Evolutionary conservation across 169 alveolate species (phyloP), one percentile per base, ranked within the genome.

Genomic region (Perkinsus marinus): DNA sequence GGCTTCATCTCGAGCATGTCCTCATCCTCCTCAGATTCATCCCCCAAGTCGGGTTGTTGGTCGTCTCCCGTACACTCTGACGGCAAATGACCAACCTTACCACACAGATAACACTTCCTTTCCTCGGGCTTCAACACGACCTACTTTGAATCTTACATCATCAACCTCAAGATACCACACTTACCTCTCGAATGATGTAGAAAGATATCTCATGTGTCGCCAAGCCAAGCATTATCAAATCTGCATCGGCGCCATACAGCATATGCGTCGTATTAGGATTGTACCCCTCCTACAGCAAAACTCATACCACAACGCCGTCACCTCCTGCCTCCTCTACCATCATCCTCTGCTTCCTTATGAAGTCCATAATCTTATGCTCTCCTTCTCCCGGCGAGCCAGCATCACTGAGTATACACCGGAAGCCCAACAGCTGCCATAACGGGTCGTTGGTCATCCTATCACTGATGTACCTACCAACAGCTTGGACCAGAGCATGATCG

Each of bases 201-300:
- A 98, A 97, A 94, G 98, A 95, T 5, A 98, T 98, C 94, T 98
- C 99, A 94, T 99, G 99, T 34, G 99, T 98, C 43, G 99, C 97
- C 89, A 99, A 95, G 6, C 99, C 98, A 89, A 99, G 97, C 99
- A 99, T 98, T 68, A 99, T 98, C 92, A 98, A 96, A 94, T 98
- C 99, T 13, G 99, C 99, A 93, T 99, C 99, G 94, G 98, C 96
- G 39, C 99, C 99, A 95, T 99, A 99, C 68, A 99, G 95, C 93
- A 99, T 98, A 95, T 99, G 99, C 68, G 98, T 96, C 0, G 97
- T 97, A 93, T 99, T 97, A 19, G 99, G 98, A 94, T 95, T 96
- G 93, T 97, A 97, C 47, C 94, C 92, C 38, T 57, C 90, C 91
- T 95, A 38, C 5, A 68, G 68, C 7, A 37, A 34, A 90, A 34